Evolutionary conservation across 1,139 yeast species (phyloP), one percentile per base, ranked within the genome.

Genomic region (Debaryomyces subglobosus): DNA sequence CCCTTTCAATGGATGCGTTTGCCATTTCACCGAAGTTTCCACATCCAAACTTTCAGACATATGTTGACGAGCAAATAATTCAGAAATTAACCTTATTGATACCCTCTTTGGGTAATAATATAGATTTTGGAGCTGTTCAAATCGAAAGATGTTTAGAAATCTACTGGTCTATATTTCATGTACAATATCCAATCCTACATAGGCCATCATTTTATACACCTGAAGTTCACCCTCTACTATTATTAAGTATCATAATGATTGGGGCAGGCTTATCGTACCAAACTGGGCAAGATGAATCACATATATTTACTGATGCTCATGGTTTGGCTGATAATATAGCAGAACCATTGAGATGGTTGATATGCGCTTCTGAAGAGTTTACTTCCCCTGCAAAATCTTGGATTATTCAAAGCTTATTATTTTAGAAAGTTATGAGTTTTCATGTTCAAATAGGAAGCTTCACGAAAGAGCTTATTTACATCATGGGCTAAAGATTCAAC

Each of bases 381-480:
- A 72, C 71, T 45, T 48, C 67, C 5, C 79, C 81, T 1, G 78
- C 83, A 2, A 70, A 74, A 48, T 68, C 81, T 2, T 84, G 86
- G 82, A 77, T 84, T 5, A 68, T 84, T 43, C 89, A 84, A 57
- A 72, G 84, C 38, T 66, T 84, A 61, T 82, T 43, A 59, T 84
- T 42, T 62, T 84, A 25, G 89, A 84, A 57, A 71, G 76, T 51
- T 81, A 76, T 59, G 91, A 86, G 57, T 74, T 81, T 51, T 43
- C 47, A 2, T 39, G 50, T 25, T 62, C 81, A 43, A 65, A 72
- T 53, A 64, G 85, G 45, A 64, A 65, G 29, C 63, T 82, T 49
- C 89, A 85, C 58, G 89, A 85, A 58, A 63, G 91, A 39, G 85
- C 86, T 0, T 84, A 80, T 56, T 68, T 85, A 8, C 89, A 85